Base-by-base conservation (phyloP, 176 grass and related monocot species). In the Dactylis glomerata region DNA sequence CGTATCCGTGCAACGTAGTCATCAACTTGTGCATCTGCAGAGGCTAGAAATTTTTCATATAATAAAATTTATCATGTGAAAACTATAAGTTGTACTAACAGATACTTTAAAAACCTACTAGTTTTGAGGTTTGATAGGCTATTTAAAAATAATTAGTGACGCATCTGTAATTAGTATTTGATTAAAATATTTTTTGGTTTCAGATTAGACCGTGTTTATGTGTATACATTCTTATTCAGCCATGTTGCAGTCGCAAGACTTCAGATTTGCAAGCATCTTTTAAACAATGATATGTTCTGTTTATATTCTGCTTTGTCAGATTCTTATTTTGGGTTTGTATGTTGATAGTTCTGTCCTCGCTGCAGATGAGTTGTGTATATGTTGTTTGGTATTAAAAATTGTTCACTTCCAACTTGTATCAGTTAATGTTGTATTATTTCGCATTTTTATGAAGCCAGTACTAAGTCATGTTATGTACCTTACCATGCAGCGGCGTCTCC, bases 401-500 rank as follows among this genome's bases (percentile, higher is more conserved):
- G 41, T 46, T 1, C 14, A 8, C 14, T 19, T 47, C 24, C 70
- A 30, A 19, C 14, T 49, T 49, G 69, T 49, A 73, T 8, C 28
- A 45, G 75, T 73, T 85, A 69, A 57, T 1, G 27, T 22, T 44
- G 1, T 19, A 37, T 17, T 73, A 6, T 46, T 68, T 68, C 24
- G 5, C 16, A 11, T 73, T 75, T 69, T 16, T 46, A 68, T 54
- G 10, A 63, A 82, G 32, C 72, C 26, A 56, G 23, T 37, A 40
- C 28, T 66, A 31, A 73, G 5, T 30, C n/a, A 50, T 7, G 16
- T 14, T 30, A 30, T 40, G 8, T 20, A 20, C 15, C 51, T 88
- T 30, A 75, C 36, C 10, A 61, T 87, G 80, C 96, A 99, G 93
- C 86, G 93, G 15, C 91, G 73, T 32, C 92, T 99, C 73, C 88